phyloP scores from a whole-genome alignment of 2,329 filamentous ascomycete species.

The Lecanoromycetidae sp. region DNA sequence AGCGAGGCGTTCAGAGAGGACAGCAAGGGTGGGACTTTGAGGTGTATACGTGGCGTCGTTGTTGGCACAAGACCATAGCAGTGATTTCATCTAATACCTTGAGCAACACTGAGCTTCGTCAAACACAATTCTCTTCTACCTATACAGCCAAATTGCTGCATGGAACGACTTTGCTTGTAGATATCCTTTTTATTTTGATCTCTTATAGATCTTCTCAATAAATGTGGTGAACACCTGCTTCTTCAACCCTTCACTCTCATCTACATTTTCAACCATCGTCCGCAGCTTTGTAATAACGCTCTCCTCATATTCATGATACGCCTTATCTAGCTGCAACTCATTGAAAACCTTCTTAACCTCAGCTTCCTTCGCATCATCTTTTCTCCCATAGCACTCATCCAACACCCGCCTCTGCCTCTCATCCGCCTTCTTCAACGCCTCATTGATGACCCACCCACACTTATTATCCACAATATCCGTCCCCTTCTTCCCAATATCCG shows the following conservation, averaged over 20 bases:
- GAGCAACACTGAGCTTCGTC: too few species aligned
- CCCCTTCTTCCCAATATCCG: conserved; percentile 93
- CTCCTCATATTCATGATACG: conserved; percentile 85
- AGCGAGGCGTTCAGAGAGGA: conserved; percentile 4
- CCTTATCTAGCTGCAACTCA: conserved; percentile 69
- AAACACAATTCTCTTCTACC: too few species aligned
- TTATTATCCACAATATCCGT: conserved; percentile 99
- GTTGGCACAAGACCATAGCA: too few species aligned
- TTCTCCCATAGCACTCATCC: conserved; percentile 87
- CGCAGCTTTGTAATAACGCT: conserved; percentile 67
- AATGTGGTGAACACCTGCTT: conserved; percentile 82
- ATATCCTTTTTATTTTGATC: conserved; percentile 83
- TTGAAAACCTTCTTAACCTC: conserved; percentile 80
- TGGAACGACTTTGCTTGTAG: too few species aligned
- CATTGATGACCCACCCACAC: conserved; percentile 96
- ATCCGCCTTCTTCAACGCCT: conserved; percentile 67
- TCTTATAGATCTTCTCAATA: conserved; percentile 94
- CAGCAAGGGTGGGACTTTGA: neutral
- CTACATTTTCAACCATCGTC: conserved; percentile 61
- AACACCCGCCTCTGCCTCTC: conserved; percentile 79
- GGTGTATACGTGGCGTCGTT: neutral
- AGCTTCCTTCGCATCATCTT: conserved; percentile 71
- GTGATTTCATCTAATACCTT: too few species aligned
- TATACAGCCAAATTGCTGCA: too few species aligned
- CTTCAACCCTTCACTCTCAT: conserved; percentile 81